Conservation (phyloP, 108 stramenopile genomes). For the Poteriospumella lacustris region DNA sequence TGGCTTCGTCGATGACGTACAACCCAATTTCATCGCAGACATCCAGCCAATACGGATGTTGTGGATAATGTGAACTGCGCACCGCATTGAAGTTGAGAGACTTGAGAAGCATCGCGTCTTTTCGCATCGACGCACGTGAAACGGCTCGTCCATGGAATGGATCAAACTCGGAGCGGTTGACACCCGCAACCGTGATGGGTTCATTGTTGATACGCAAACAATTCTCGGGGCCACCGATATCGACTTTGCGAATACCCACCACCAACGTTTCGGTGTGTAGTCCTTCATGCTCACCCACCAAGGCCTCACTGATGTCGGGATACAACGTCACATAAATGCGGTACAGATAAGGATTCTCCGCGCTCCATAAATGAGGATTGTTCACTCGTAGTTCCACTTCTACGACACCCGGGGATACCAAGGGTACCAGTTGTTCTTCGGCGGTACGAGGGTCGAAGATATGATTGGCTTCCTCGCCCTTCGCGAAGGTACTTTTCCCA, state of each 20-base stretch:
- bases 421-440: background rate
- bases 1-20: slow-evolving; percentile 92
- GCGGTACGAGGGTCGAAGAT: background rate
- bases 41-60: slow-evolving; percentile 75
- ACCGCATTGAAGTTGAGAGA: slow-evolving; percentile 88
- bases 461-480: background rate
- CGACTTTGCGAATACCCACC: slow-evolving; percentile 70
- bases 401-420: background rate
- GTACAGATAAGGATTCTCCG: slow-evolving; percentile 71
- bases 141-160: slow-evolving; percentile 55
- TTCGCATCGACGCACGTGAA: slow-evolving; percentile 39
- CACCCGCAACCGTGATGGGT: slow-evolving; percentile 68
- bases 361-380: slow-evolving; percentile 60
- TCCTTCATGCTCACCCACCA: slow-evolving; percentile 19
- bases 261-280: slow-evolving; percentile 69
- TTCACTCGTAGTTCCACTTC: background rate
- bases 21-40: slow-evolving; percentile 80
- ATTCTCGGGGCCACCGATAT: slow-evolving; percentile 45
- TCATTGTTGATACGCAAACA: slow-evolving; percentile 53
- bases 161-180: slow-evolving; percentile 91
- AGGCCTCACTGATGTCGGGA: background rate
- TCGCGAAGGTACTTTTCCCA: too few relatives aligned
- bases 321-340: slow-evolving; percentile 44
- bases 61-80: slow-evolving; percentile 87
- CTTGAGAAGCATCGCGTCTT: slow-evolving; percentile 44